A percentile compares a stretch with the other conserved stretches of the same genome.
Evolutionary conservation across 495 filamentous ascomycete species (phyloP).

Genomic region (Talaromyces thailandensis): DNA sequence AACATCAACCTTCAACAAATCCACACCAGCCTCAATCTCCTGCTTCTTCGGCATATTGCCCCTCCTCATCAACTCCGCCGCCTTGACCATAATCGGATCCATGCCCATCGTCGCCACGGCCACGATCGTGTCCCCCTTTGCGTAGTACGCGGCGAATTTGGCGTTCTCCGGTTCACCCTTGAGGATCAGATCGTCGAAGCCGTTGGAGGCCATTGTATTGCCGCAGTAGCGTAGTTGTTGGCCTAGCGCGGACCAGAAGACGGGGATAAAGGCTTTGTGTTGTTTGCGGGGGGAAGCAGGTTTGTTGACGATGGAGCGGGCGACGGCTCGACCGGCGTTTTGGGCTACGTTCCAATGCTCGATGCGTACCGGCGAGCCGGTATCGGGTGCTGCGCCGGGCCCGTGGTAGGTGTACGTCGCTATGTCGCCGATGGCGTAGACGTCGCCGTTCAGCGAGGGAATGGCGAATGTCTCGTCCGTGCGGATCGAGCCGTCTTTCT

Average conservation of each 20-base stretch:
- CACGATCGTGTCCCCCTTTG: slow-evolving; percentile 78
- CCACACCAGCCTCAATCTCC: slow-evolving; percentile 62
- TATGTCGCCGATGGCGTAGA: slow-evolving; percentile 94
- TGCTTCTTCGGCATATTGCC: slow-evolving; percentile 74
- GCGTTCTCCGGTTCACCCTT: slow-evolving; percentile 67
- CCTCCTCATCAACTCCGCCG: slow-evolving; percentile 76
- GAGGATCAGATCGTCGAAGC: slow-evolving; percentile 77
- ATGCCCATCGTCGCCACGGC: slow-evolving; percentile 86
- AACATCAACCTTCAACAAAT: slow-evolving; percentile 56
- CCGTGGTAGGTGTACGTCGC: slow-evolving; percentile 92
- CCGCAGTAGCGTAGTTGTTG: slow-evolving; percentile 88
- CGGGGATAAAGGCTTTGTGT: slow-evolving; percentile 71
- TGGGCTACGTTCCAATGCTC: slow-evolving; percentile 99
- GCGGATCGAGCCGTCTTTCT: slow-evolving; percentile 71
- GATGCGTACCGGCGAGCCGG: slow-evolving; percentile 58
- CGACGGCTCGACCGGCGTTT: slow-evolving; percentile 74
- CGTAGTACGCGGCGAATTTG: slow-evolving; percentile 85
- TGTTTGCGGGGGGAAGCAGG: slow-evolving; percentile 28
- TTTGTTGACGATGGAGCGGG: slow-evolving; percentile 26
- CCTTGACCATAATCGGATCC: slow-evolving; percentile 80
- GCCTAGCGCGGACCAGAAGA: slow-evolving; percentile 94
- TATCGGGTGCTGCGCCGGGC: slow-evolving; percentile 52
- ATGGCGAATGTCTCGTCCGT: slow-evolving; percentile 73
- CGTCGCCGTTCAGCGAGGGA: slow-evolving; percentile 54
- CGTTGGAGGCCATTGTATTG: slow-evolving; percentile 54